These are phyloP conservation scores for Collybiopsis luxurians DNA, from an alignment of 768 basidiomycete species.

Conservation along the genomic window DNA sequence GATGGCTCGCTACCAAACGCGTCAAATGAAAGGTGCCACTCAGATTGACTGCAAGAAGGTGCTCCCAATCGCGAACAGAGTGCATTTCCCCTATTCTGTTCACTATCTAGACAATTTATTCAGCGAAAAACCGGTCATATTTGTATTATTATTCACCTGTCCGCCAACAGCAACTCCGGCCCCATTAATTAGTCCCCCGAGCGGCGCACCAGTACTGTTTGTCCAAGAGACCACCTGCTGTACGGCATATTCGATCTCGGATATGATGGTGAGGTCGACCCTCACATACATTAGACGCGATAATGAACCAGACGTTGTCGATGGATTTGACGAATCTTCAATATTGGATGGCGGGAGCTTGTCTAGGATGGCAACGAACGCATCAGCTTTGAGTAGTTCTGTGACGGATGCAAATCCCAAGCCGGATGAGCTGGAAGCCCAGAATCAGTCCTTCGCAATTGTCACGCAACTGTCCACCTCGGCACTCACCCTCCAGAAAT, in stretches of 20 bases:
- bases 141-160: background rate
- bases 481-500: constrained; percentile 51
- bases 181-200: constrained; percentile 59
- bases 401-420: constrained; percentile 52
- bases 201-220: constrained; percentile 33
- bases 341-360: constrained; percentile 32
- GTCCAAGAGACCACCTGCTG: constrained; percentile 37
- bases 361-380: constrained; percentile 51
- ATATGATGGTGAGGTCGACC: constrained; percentile 37
- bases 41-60: constrained; percentile 51
- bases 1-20: constrained; percentile 46
- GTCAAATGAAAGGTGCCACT: constrained; percentile 60
- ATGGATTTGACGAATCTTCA: constrained; percentile 15
- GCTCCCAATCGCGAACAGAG: constrained; percentile 49
- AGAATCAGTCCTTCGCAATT: background rate
- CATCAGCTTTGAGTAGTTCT: constrained; percentile 39
- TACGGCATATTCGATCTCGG: constrained; percentile 36
- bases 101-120: constrained; percentile 39
- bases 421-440: constrained; percentile 46
- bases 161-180: constrained; percentile 46
- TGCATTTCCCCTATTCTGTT: constrained; percentile 44
- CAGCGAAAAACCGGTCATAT: background rate
- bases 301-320: background rate
- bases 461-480: background rate
- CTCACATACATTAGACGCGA: constrained; percentile 34